phyloP scores from a whole-genome alignment of 139 green algal species.

The Mychonastes homosphaera region DNA sequence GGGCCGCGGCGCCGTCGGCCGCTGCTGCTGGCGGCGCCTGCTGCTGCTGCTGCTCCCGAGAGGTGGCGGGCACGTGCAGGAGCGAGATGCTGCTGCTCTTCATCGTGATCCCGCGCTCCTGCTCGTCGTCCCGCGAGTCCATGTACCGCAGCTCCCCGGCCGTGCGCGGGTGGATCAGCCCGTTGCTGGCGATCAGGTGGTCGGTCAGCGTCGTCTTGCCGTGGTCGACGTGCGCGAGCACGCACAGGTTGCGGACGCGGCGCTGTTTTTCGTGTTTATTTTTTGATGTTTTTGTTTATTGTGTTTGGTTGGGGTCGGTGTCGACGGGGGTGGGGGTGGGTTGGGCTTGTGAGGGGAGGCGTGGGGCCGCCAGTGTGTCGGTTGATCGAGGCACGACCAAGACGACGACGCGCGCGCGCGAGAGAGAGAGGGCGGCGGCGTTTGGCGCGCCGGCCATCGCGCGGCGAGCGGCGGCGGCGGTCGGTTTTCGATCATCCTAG shows the following conservation, averaged over 20 bases:
- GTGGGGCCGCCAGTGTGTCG: background rate
- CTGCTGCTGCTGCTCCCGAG: background rate
- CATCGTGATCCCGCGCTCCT: constrained; percentile 95
- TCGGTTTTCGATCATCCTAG: too few species aligned
- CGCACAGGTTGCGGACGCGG: constrained; percentile 90
- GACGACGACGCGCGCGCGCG: background rate
- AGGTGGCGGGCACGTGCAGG: constrained; percentile 55
- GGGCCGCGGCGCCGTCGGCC: background rate
- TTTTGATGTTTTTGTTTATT: background rate
- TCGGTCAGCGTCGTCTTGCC: constrained; percentile 97
- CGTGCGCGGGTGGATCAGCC: constrained; percentile 80
- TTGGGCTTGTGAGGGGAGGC: too few species aligned
- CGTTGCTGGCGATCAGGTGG: constrained; percentile 91
- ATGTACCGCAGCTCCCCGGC: constrained; percentile 71
- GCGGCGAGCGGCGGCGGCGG: too few species aligned
- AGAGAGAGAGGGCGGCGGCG: too few species aligned
- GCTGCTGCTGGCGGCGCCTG: background rate
- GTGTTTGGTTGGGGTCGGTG: too few species aligned
- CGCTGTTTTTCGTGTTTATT: constrained; percentile 34
- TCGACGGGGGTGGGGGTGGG: too few species aligned
- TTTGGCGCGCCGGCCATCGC: too few species aligned
- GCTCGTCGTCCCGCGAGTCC: constrained; percentile 92
- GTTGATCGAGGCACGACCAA: background rate
- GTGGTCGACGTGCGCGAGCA: constrained; percentile 98
- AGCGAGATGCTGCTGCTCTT: constrained; percentile 91